Conservation (phyloP, 495 filamentous ascomycete genomes). For the Penicillium crystallinum region DNA sequence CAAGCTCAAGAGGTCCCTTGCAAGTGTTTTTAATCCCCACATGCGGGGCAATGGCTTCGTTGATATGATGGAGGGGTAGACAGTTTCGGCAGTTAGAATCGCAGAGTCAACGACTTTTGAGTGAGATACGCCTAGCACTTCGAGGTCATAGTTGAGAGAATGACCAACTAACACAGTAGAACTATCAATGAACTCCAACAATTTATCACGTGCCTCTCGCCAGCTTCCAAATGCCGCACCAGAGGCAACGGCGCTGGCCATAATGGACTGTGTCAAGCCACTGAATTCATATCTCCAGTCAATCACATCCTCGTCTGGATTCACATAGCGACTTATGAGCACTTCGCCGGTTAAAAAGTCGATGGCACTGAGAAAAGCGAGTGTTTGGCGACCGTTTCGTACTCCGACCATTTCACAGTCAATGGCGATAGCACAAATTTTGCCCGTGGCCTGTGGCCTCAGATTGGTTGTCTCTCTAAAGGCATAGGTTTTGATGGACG, state of each 20-base stretch:
- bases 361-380: conserved; percentile 24
- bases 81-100: conserved; percentile 15
- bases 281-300: conserved; percentile 34
- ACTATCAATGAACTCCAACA: conserved; percentile 33
- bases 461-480: not conserved
- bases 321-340: conserved; percentile 33
- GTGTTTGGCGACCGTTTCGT: not conserved
- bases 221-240: conserved; percentile 32
- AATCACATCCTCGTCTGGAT: conserved; percentile 21
- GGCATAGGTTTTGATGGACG: too few species aligned
- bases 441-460: not conserved
- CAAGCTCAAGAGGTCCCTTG: conserved; percentile 16
- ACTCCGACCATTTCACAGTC: conserved; percentile 28
- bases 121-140: conserved; percentile 37
- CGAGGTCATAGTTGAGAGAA: conserved; percentile 35
- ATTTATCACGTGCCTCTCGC: conserved; percentile 28
- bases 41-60: not conserved
- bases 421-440: conserved; percentile 12
- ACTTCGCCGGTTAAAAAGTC: conserved; percentile 38
- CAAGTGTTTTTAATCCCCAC: conserved; percentile 24
- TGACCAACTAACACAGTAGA: conserved; percentile 41
- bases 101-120: conserved; percentile 32
- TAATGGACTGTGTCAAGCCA: conserved; percentile 23
- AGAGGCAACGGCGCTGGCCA: conserved; percentile 13
- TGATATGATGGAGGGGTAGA: not conserved